Base-by-base conservation (phyloP, 23 red algal genomes). In the Agarophyton chilense region DNA sequence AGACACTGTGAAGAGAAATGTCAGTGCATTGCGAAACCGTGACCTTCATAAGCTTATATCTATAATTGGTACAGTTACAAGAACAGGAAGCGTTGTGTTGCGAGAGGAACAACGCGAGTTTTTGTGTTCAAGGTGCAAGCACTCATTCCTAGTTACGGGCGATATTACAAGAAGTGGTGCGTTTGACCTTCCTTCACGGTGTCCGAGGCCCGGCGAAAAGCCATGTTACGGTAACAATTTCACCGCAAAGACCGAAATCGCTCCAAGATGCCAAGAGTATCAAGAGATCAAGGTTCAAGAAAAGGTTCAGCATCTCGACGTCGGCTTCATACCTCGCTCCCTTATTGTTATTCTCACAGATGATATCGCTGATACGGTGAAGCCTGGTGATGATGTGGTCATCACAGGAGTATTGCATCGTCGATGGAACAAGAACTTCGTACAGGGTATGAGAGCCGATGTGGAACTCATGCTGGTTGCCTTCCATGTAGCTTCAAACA, bases 261-360 rank as follows among this genome's bases (percentile, higher is more conserved):
- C 63, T 2, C 81, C 86, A 28, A 76, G 33, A 72, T 98, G 86
- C 43, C 80, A 88, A 31, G 95, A 98, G 38, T 94, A 94, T 45
- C 95, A 98, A 81, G 95, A 98, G 60, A 93, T 98, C 45, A 94
- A 94, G 79, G 57, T 94, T 21, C 95, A 98, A 76, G 95, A 98
- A 66, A 83, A 91, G 42, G 76, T 98, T 51, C 91, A 98, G 77
- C 76, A 88, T 66, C 54, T 98, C 4, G 91, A 86, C n/a, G 71
- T 98, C 33, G 95, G 95, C 82, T 91, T 79, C 50, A 86, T 98
- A 40, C 95, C 95, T 22, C 91, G 95, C 17, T 98, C 95, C 16
- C 79, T 98, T 32, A 53, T 94, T 44, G 89, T 96, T 44, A 72
- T 96, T 29, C 93, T 99, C 29, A 91, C 93, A 38, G 90, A 99